Evolutionary conservation across 2,329 filamentous ascomycete genomes (phyloP).

Genomic region (Penicillium sp.): DNA sequence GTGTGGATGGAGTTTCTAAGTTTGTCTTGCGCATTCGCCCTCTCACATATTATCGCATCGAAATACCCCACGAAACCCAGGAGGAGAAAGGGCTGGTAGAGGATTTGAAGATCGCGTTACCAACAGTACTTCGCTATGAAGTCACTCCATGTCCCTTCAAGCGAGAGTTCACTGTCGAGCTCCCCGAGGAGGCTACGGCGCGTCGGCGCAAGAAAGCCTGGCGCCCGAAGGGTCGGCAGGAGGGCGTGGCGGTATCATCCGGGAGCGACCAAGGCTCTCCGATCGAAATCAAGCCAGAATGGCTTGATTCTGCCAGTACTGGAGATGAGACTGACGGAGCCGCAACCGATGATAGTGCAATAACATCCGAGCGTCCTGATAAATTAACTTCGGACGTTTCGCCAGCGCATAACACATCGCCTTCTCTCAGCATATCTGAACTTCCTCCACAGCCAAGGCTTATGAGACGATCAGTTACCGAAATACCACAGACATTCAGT

Average conservation of each 20-base stretch:
- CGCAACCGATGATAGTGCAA: conserved; percentile 32
- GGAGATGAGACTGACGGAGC: conserved; percentile 36
- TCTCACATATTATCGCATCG: conserved; percentile 87
- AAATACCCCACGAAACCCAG: conserved; percentile 66
- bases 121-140: conserved; percentile 77
- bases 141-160: conserved; percentile 85
- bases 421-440: conserved; percentile 4
- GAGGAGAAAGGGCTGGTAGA: conserved; percentile 65
- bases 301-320: conserved; percentile 27
- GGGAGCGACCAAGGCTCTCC: conserved; percentile 15
- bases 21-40: conserved; percentile 85
- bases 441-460: conserved; percentile 11
- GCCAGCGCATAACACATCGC: conserved; percentile 18
- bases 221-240: conserved; percentile 59
- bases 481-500: conserved; percentile 35
- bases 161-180: conserved; percentile 69
- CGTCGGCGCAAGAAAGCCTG: conserved; percentile 68
- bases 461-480: conserved; percentile 26
- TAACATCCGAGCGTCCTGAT: conserved; percentile 25
- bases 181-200: conserved; percentile 67
- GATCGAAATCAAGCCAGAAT: conserved; percentile 15
- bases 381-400: conserved; percentile 26
- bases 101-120: conserved; percentile 67
- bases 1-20: conserved; percentile 77
- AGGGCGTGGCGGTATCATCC: conserved; percentile 23